Evolutionary conservation across 2,329 filamentous ascomycete genomes (phyloP).

Genomic region (Botrytis elliptica): DNA sequence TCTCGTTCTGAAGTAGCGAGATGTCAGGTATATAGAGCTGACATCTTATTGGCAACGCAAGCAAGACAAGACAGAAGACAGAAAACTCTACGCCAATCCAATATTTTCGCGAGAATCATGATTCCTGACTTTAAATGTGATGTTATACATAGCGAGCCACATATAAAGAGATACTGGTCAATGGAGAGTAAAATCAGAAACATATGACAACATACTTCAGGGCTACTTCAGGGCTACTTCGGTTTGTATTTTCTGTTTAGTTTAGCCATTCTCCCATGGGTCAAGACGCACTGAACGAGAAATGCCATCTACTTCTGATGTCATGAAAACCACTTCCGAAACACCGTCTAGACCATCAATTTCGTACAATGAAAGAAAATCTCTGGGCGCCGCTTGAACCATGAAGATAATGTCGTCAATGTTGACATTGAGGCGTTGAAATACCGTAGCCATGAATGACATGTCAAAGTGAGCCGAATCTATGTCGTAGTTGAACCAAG

Average conservation of each 20-base stretch:
- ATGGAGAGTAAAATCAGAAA: background rate
- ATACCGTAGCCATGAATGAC: background rate
- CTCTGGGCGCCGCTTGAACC: too few relatives aligned
- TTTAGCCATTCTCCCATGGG: background rate
- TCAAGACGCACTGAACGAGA: background rate
- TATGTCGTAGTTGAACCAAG: background rate
- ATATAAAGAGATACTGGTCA: background rate
- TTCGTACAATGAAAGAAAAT: background rate
- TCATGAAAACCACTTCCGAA: background rate
- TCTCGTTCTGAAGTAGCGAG: background rate
- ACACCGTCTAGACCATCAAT: background rate
- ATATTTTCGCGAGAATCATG: background rate
- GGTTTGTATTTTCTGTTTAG: background rate
- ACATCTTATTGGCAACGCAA: background rate
- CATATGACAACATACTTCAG: background rate
- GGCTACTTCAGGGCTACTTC: background rate
- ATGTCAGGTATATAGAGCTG: background rate
- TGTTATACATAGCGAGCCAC: background rate
- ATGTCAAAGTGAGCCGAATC: background rate
- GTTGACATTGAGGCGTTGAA: fast-evolving
- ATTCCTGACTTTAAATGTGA: background rate
- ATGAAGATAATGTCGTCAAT: background rate
- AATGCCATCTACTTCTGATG: background rate
- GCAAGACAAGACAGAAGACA: background rate
- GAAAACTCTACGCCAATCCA: background rate